Conservation (phyloP, 2,329 filamentous ascomycete genomes). For the Juglanconis sp. region DNA sequence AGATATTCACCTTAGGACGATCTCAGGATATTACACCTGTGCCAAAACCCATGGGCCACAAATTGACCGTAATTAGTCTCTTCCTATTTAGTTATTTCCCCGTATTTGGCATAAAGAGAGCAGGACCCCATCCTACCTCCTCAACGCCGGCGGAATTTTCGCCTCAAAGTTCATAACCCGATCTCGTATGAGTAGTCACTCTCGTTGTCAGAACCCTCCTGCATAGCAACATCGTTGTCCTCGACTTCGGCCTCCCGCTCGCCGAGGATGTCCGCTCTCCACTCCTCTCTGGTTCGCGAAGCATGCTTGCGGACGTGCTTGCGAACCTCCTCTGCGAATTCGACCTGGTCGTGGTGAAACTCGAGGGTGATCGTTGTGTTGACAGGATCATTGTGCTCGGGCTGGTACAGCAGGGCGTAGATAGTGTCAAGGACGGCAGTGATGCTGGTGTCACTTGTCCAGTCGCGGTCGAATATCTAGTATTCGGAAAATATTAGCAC, state of each 20-base stretch:
- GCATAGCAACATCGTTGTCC: neutral
- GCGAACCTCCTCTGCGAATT: neutral
- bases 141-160: no score
- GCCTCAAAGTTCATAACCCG: no score
- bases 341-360: neutral
- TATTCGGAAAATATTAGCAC: neutral
- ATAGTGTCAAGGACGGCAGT: constrained; percentile 18
- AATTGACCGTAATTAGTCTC: no score
- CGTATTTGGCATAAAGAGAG: no score
- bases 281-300: neutral
- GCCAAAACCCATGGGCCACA: no score
- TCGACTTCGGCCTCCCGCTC: no score
- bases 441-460: constrained; percentile 23
- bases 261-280: neutral
- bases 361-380: constrained; percentile 1
- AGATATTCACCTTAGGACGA: no score
- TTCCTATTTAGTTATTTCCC: no score
- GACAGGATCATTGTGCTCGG: constrained; percentile 19
- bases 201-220: no score
- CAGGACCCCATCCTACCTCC: no score
- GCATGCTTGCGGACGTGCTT: neutral
- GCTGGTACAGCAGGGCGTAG: constrained; percentile 18
- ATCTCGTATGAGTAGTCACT: no score
- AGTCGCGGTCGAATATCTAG: constrained; percentile 19
- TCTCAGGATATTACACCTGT: no score